Percentiles rank a stretch among this genome's conserved stretches.
Evolutionary conservation across 2,329 filamentous ascomycete genomes (phyloP).

Genomic region (Diaporthe ampelina): DNA sequence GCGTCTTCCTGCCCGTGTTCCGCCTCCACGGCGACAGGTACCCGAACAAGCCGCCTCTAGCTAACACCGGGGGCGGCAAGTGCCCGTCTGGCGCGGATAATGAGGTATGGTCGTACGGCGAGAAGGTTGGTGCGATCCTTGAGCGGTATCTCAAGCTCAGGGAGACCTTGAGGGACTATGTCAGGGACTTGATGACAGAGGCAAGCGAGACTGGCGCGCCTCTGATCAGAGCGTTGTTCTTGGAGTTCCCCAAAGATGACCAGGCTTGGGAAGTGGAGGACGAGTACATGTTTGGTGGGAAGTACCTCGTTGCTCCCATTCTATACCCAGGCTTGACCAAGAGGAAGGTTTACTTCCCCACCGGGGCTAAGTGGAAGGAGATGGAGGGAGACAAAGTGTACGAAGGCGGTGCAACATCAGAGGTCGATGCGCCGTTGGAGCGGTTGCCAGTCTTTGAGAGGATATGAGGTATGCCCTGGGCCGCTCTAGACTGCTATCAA

Average conservation of each 20-base stretch:
- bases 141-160: constrained; percentile 70
- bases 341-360: constrained; percentile 67
- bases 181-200: constrained; percentile 68
- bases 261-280: constrained; percentile 69
- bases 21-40: constrained; percentile 76
- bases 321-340: constrained; percentile 61
- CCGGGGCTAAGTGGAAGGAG: constrained; percentile 45
- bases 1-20: constrained; percentile 76
- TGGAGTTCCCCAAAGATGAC: constrained; percentile 71
- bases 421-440: constrained; percentile 40
- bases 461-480: not conserved
- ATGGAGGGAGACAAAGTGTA: constrained; percentile 36
- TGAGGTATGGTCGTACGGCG: constrained; percentile 77
- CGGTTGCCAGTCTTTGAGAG: constrained; percentile 40
- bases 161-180: constrained; percentile 71
- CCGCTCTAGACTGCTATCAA: not conserved
- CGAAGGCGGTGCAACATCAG: constrained; percentile 35
- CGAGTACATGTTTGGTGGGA: constrained; percentile 74
- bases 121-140: constrained; percentile 71
- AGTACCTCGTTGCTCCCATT: constrained; percentile 71
- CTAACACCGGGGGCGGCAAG: constrained; percentile 54
- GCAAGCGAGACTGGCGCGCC: constrained; percentile 72
- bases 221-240: constrained; percentile 74
- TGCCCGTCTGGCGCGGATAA: constrained; percentile 68
- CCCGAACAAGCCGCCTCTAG: constrained; percentile 59